phyloP scores from a whole-genome alignment of 306 rosid genomes.

The Benincasa hispida region DNA sequence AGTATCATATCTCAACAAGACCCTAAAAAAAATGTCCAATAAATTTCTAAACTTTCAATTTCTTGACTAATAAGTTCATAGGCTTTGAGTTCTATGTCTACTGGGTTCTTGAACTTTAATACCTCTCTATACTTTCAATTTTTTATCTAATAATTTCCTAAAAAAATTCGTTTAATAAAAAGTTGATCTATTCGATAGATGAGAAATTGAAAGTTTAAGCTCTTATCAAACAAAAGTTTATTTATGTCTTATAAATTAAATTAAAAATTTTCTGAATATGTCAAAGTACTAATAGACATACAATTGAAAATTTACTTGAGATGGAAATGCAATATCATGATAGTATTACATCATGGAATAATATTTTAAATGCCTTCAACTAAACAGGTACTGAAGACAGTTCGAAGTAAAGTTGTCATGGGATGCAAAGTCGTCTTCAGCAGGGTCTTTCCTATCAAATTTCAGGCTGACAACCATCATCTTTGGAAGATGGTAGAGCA shows the following conservation, averaged over 20 bases:
- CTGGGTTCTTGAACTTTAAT: too few relatives aligned
- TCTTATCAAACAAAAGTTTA: too few relatives aligned
- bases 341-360: neutral
- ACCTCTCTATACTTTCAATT: too few relatives aligned
- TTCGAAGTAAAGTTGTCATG: conserved; percentile 33
- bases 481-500: conserved; percentile 72
- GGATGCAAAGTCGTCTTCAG: conserved; percentile 62
- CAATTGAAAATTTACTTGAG: neutral
- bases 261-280: neutral
- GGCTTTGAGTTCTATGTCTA: too few relatives aligned
- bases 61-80: too few relatives aligned
- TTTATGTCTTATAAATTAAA: neutral
- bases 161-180: too few relatives aligned
- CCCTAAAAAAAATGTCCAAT: too few relatives aligned
- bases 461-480: conserved; percentile 30
- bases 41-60: too few relatives aligned
- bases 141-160: too few relatives aligned
- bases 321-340: neutral
- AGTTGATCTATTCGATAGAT: neutral
- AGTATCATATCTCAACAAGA: too few relatives aligned
- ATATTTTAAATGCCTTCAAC: neutral
- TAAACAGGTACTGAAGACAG: conserved; percentile 42
- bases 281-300: neutral
- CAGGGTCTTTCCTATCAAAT: conserved; percentile 36
- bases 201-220: too few relatives aligned